Conservation (phyloP, 441 rosid species). For the Pelargonium cotyledonis region DNA sequence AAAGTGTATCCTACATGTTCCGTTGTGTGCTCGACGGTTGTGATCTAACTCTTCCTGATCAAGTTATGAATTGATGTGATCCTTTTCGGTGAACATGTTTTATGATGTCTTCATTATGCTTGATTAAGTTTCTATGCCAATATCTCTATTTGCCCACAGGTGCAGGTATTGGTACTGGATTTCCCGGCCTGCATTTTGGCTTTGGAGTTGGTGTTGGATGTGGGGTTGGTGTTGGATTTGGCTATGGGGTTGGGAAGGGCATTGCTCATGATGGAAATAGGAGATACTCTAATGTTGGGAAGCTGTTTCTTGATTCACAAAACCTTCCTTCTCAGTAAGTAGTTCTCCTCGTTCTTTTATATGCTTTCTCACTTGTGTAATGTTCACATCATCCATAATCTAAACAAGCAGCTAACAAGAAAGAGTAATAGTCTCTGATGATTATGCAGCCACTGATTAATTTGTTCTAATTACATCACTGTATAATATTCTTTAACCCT, state of each 20-base stretch:
- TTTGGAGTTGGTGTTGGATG: slow-evolving; percentile 79
- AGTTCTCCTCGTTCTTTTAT: not conserved
- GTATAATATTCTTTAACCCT: not conserved
- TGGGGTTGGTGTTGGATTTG: slow-evolving; percentile 85
- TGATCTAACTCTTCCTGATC: not conserved
- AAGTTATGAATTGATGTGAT: not conserved
- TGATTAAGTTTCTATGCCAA: not conserved
- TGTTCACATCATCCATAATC: too few species aligned
- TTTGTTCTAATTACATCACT: not conserved
- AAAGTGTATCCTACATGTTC: not conserved
- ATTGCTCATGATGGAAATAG: slow-evolving; percentile 49
- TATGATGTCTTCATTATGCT: not conserved
- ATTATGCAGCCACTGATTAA: not conserved
- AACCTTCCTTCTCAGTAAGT: slow-evolving; percentile 45
- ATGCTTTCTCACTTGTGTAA: not conserved
- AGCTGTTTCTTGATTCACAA: slow-evolving; percentile 22
- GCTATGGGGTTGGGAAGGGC: slow-evolving; percentile 79
- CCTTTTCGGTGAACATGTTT: not conserved
- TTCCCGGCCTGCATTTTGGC: slow-evolving; percentile 79
- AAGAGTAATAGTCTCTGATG: not conserved
- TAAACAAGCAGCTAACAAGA: too few species aligned
- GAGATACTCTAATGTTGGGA: slow-evolving; percentile 49
- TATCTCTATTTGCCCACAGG: slow-evolving; percentile 33
- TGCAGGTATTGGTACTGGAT: slow-evolving; percentile 72
- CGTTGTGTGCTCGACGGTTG: not conserved